Evolutionary conservation across 2,329 filamentous ascomycete genomes (phyloP).

Genomic region (Botrytis cinerea): DNA sequence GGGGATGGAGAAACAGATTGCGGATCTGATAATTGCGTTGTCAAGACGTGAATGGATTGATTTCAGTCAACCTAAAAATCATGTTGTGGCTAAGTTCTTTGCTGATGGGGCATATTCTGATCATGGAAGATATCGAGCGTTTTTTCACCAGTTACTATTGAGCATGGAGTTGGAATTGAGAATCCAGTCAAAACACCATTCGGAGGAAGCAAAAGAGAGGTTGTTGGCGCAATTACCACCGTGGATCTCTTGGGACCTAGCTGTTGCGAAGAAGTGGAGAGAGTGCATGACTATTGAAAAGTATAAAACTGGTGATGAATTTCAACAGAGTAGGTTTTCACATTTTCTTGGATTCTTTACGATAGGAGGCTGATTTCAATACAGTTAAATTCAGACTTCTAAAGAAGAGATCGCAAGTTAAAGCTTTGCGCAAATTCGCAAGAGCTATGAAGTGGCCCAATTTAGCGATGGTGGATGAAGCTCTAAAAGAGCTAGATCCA

Average conservation of each 20-base stretch:
- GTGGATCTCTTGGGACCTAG: conserved; percentile 70
- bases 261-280: conserved; percentile 71
- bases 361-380: conserved; percentile 23
- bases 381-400: conserved; percentile 61
- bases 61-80: conserved; percentile 68
- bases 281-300: conserved; percentile 68
- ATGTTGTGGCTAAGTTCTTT: conserved; percentile 73
- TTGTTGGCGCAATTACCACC: conserved; percentile 66
- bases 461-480: conserved; percentile 62
- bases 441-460: conserved; percentile 78
- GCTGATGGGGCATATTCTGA: conserved; percentile 58
- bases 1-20: conserved; percentile 70
- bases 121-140: conserved; percentile 56
- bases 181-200: conserved; percentile 63
- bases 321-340: conserved; percentile 51
- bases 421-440: conserved; percentile 68
- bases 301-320: conserved; percentile 52
- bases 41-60: conserved; percentile 73
- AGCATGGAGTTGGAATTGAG: conserved; percentile 71
- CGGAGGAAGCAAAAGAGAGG: conserved; percentile 64
- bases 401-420: conserved; percentile 66
- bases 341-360: neutral
- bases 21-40: conserved; percentile 68
- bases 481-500: conserved; percentile 56
- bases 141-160: conserved; percentile 76